These are phyloP conservation scores for Lupinus albus DNA, from an alignment of 306 rosid species.

Conservation along the genomic window DNA sequence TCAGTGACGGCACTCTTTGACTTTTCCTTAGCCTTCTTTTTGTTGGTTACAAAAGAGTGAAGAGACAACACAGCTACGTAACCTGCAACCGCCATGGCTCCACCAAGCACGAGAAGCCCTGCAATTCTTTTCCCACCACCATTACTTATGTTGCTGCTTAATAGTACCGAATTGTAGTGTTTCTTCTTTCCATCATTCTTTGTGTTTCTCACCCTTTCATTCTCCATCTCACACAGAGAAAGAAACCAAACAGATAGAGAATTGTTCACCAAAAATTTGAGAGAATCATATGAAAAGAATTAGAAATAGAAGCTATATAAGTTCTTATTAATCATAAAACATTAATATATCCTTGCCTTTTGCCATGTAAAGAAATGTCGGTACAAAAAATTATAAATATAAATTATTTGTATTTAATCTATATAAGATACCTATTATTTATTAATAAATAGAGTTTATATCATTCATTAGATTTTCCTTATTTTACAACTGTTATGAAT, in stretches of 20 bases:
- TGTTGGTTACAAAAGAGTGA: slow-evolving; percentile 32
- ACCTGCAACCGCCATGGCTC: slow-evolving; percentile 46
- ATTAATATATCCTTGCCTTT: background rate
- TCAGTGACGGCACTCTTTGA: background rate
- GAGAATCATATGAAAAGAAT: background rate
- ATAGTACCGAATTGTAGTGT: background rate
- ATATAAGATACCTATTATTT: too few relatives aligned
- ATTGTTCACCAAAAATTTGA: background rate
- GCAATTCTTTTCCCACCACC: slow-evolving; percentile 25
- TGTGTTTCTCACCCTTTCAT: slow-evolving; percentile 4
- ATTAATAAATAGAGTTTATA: too few relatives aligned
- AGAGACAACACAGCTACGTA: slow-evolving; percentile 28
- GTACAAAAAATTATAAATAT: background rate
- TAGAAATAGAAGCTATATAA: background rate
- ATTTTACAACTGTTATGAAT: too few relatives aligned
- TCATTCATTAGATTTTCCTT: too few relatives aligned
- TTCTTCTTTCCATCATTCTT: slow-evolving; percentile 10
- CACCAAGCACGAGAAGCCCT: slow-evolving; percentile 47
- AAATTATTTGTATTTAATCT: too few relatives aligned
- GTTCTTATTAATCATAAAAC: background rate
- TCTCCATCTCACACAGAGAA: slow-evolving; percentile 14
- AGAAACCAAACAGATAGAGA: too few relatives aligned
- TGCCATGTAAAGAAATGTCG: background rate
- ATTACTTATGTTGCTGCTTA: background rate
- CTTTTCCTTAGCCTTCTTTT: slow-evolving; percentile 8